Evolutionary conservation across 768 basidiomycete species (phyloP), one percentile per base, ranked within the genome.

Genomic region (Trametes villosa): DNA sequence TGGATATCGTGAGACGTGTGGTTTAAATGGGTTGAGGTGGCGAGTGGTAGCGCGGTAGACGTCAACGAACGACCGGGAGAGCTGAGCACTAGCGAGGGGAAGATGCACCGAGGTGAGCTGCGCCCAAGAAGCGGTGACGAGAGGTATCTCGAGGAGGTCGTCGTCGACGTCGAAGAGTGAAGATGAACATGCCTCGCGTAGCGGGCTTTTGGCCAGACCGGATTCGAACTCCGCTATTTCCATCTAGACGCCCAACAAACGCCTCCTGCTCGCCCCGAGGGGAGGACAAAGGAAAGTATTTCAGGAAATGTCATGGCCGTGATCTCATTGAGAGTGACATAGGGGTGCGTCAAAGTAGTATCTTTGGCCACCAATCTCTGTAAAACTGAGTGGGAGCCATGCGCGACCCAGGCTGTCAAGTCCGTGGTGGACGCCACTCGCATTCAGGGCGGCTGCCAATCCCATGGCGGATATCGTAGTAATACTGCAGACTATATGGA

Each of bases 141-240:
- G 52, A 53, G 51, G 57, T 53, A 18, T 54, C 61, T 63, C 57
- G 56, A 41, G 55, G 29, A 26, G 36, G 56, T 54, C 61, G 61
- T 53, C 45, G 61, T 63, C 61, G 61, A 63, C 56, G 61, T 49
- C 52, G 61, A 33, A 24, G 44, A 22, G 33, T 51, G 53, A 52
- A 57, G 54, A 42, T 53, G 48, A 59, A 64, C 63, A 51, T 64
- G 50, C 41, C 49, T 51, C 45, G 57, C 41, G 57, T 53, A 53
- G 30, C 40, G 34, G 26, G 29, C 29, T 31, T 64, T 60, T 60
- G 22, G 49, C 33, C 46, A 20, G 13, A 4, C 18, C 15, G 9
- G 26, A 38, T 56, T 62, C 15, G 38, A 38, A 65, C 59, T 59
- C 57, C 58, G 58, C 53, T 36, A 22, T 33, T 24, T 17, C 36